Base-by-base conservation (phyloP, 2,329 filamentous ascomycete genomes). In the Stagonosporopsis rhizophila region DNA sequence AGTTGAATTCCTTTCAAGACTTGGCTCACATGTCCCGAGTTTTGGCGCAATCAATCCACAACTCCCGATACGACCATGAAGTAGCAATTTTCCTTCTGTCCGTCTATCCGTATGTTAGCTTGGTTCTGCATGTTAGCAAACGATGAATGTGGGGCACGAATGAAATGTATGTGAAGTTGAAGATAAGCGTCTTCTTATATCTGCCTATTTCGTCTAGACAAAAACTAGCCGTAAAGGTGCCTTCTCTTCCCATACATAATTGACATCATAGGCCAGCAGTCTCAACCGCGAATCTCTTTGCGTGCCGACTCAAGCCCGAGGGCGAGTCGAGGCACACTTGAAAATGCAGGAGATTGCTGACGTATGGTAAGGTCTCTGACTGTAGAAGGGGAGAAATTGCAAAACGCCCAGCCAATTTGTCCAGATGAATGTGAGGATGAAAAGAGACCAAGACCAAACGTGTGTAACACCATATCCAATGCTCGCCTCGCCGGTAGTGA, bases 261-360 rank as follows among this genome's bases (percentile, higher is more conserved):
- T 5, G 19, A 37, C 46, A 34, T 3, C 19, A 8, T 19, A 0
- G 2, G 12, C 14, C 32, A 52, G 41, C 19, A 32, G 15, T 45
- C 49, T 52, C 49, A 14, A 52, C 49, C 41, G 17, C 25, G 11
- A 12, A n/a, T 12, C 30, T 42, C 41, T 12, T 44, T 3, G 34
- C 49, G 1, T 32, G 37, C 47, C 47, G 20, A 56, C 53, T 56
- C 53, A 35, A 56, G 32, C 53, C 45, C 9, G 15, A 23, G 34
- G 28, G 53, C 47, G 53, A 56, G 53, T 56, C 53, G 17, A 56
- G 34, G 41, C 37, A 20, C 3, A 39, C 32, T 34, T 6, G 6
- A 45, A n/a, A 30, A 4, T 11, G 30, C 3, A 32, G 41, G 47
- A 56, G 47, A 38, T 37, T n/a, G 35, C 35, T 30, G 32, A 1